Base-by-base conservation (phyloP, 164 flowering plant genomes). In the Warburgia ugandensis region DNA sequence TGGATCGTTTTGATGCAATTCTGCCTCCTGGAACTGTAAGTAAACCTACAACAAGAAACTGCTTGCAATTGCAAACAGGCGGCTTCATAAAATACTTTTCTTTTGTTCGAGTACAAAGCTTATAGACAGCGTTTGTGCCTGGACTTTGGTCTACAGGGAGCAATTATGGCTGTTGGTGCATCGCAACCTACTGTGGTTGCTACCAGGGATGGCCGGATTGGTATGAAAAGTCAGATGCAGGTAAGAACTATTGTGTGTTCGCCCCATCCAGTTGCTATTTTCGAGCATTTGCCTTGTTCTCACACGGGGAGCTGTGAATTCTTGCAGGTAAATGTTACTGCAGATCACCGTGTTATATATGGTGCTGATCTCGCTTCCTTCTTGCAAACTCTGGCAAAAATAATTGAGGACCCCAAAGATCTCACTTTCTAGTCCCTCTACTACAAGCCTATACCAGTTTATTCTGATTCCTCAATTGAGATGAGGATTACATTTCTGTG, bases 111-210 rank as follows among this genome's bases (percentile, higher is more conserved):
- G n/a, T n/a, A n/a, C n/a, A n/a, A n/a, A n/a, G n/a, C n/a, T n/a
- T n/a, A n/a, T n/a, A n/a, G n/a, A n/a, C n/a, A n/a, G n/a, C n/a
- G n/a, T n/a, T n/a, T n/a, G n/a, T n/a, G n/a, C n/a, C n/a, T n/a
- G n/a, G n/a, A n/a, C n/a, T n/a, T n/a, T n/a, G n/a, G n/a, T n/a
- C 40, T 59, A 36, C 73, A 94, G 97, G 99, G 97, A 53, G 97
- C 99, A 54, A 86, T 89, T 54, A 92, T 92, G 96, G 96, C 97
- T 60, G 95, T 92, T 58, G 99, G 99, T 35, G 88, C 89, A 70
- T 88, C 97, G 21, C 59, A 76, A 58, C 96, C 94, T 22, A 63
- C 79, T 30, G 73, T 84, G 38, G 94, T 86, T 29, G 99, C 74
- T 44, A 76, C 76, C 53, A 86, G 88, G 61, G 97, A 88, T 72